These are phyloP conservation scores for Aspergillus spinulosporus DNA, from an alignment of 2,329 filamentous ascomycete species.

Conservation along the genomic window DNA sequence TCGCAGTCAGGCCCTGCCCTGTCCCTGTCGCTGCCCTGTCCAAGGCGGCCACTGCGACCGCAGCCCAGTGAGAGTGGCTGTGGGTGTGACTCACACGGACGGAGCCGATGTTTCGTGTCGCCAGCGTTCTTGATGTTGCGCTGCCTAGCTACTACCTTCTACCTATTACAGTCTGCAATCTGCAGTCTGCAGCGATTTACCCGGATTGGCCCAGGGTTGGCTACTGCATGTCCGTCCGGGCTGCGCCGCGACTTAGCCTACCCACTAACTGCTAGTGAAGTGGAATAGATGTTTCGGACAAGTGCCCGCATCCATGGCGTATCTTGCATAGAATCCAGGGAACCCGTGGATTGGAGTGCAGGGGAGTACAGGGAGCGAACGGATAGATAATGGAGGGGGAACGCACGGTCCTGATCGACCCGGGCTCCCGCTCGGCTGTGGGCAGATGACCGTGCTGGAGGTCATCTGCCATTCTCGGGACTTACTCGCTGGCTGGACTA, in stretches of 20 bases:
- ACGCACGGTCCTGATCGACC: conserved; percentile 19
- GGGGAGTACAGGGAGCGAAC: neutral
- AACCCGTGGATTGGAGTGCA: neutral
- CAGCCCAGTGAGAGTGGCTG: neutral
- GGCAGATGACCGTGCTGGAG: conserved; percentile 7
- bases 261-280: too few relatives aligned
- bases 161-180: neutral
- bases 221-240: neutral
- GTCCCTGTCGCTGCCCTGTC: neutral
- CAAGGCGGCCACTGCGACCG: neutral
- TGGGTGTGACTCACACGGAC: conserved; percentile 5
- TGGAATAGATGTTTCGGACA: neutral
- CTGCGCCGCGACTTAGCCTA: neutral
- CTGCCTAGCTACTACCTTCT: neutral
- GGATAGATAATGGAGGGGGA: neutral
- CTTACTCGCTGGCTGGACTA: neutral
- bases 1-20: neutral
- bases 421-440: conserved; percentile 9
- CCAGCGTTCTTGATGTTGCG: neutral
- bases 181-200: neutral
- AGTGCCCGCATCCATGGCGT: neutral
- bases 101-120: conserved; percentile 2
- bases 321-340: neutral
- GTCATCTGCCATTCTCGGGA: conserved; percentile 8
- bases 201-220: too few relatives aligned